Base-by-base conservation (phyloP, 2,329 filamentous ascomycete species). In the Fusarium heterosporum region DNA sequence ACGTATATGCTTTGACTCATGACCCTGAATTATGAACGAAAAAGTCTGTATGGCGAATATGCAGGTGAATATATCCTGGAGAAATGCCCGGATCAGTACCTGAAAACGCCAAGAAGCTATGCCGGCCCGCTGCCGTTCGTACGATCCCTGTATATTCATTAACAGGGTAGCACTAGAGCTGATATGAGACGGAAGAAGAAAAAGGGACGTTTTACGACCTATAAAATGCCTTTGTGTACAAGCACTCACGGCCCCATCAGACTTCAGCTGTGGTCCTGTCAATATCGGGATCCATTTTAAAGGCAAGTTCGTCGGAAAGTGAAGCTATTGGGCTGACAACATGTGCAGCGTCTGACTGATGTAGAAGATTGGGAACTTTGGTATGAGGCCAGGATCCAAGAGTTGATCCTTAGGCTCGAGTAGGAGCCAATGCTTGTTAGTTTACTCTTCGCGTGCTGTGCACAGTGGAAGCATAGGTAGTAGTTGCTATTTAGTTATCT, bases 101-200 rank as follows among this genome's bases (percentile, higher is more conserved):
- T 55, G 46, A 39, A 32, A 52, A 56, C 40, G 59, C 61, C 46
- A 61, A 49, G 62, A 56, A 41, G 43, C 62, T 61, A 66, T 63
- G 50, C 52, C 61, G 63, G 63, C 30, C 63, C 63, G 63, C 42
- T 57, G 62, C 63, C 50, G 51, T 51, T 42, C 51, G 61, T 52
- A 47, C 42, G 17, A 66, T 49, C 56, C 61, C 48, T 61, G 61
- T 46, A 29, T 46, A 16, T 34, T 30, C 12, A 30, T 25, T 61
- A 62, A 62, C 63, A 62, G 63, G 61, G 63, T 62, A 62, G 63
- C 58, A 51, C 63, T 39, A 43, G 28, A 41, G 60, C 43, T 40
- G 58, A 63, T 41, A 38, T 42, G 51, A 50, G 25, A 47, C 42
- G 40, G 51, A 36, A 39, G 39, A 29, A 16, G 10, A 30, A 19